Conservation (phyloP, 108 stramenopile genomes). For the Cylindrotheca fusiformis region DNA sequence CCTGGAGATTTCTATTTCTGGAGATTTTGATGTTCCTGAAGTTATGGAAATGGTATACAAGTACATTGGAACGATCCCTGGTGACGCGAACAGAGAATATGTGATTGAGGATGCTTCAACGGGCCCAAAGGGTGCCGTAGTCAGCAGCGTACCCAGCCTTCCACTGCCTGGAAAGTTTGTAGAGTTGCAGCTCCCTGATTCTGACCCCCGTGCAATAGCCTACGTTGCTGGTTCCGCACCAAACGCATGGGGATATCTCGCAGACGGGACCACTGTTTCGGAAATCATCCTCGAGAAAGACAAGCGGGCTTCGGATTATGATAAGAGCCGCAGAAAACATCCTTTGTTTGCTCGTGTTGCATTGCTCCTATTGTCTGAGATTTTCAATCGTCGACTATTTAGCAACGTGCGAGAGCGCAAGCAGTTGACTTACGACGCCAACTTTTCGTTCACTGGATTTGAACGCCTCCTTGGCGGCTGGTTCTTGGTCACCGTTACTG, state of each 20-base stretch:
- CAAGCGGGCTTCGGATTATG: constrained; percentile 75
- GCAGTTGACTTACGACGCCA: constrained; percentile 97
- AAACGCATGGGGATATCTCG: constrained; percentile 89
- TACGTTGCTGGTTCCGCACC: constrained; percentile 94
- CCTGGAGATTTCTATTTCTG: constrained; percentile 91
- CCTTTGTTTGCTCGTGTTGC: constrained; percentile 89
- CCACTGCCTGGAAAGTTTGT: constrained; percentile 67
- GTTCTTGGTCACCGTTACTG: constrained; percentile 95
- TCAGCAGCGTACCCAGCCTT: constrained; percentile 58
- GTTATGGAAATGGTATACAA: constrained; percentile 88
- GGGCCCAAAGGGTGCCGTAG: constrained; percentile 11
- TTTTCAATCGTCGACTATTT: constrained; percentile 92
- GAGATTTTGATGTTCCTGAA: constrained; percentile 93
- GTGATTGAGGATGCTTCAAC: constrained; percentile 33
- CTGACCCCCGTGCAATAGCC: constrained; percentile 94
- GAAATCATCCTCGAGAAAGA: constrained; percentile 59
- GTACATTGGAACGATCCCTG: constrained; percentile 93
- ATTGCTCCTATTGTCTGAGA: constrained; percentile 82
- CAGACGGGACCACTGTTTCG: constrained; percentile 79
- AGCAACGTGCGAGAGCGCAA: constrained; percentile 92
- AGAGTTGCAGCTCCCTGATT: constrained; percentile 90
- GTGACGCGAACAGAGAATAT: constrained; percentile 72
- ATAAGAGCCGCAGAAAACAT: constrained; percentile 78
- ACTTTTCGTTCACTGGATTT: constrained; percentile 90
- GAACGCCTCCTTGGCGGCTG: constrained; percentile 92